Base-by-base conservation (phyloP, 768 basidiomycete genomes). In the Sarcomyxa edulis region DNA sequence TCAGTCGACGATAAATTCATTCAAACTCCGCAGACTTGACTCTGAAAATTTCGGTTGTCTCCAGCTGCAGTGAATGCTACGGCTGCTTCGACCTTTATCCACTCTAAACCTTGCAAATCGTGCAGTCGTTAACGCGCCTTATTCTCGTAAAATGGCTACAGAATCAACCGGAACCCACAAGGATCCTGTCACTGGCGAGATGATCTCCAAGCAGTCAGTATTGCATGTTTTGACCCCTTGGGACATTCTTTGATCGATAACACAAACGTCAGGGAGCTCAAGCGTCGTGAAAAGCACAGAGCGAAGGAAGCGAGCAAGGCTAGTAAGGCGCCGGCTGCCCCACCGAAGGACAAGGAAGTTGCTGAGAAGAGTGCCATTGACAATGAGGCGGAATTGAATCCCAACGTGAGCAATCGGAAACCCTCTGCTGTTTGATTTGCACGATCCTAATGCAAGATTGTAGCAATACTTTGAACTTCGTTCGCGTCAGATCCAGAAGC, bases 401-500 rank as follows among this genome's bases (percentile, higher is more conserved):
- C 96, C 2, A 91, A 89, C 52, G 95, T 94, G 59, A 61, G 89
- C 72, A 14, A 14, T 15, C 9, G 10, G 16, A 26, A 15, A 9
- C 19, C 23, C 41, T 37, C 7, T 12, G 34, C 37, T 39, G 20
- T 30, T 42, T 31, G 18, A 19, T 27, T 34, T 32, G 31, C 21
- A 36, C 26, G 38, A 6, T 11, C 14, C n/a, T 26, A 28, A 19
- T 54, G 5, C 49, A n/a, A n/a, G n/a, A n/a, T n/a, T n/a, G n/a
- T n/a, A 99, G 94, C 91, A 95, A 91, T 99, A 97, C 72, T 95
- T 84, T 56, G 93, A 97, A 55, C 66, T 92, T 49, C 85, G 96
- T 49, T 90, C 86, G 20, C 80, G 91, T 33, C 81, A 88, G 50
- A 92, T 99, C 51, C 76, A 81, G 46, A 78, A 81, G 49, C 77